Base-by-base conservation (phyloP, 371 early-diverging fungal genomes). In the Modicella reniformis region DNA sequence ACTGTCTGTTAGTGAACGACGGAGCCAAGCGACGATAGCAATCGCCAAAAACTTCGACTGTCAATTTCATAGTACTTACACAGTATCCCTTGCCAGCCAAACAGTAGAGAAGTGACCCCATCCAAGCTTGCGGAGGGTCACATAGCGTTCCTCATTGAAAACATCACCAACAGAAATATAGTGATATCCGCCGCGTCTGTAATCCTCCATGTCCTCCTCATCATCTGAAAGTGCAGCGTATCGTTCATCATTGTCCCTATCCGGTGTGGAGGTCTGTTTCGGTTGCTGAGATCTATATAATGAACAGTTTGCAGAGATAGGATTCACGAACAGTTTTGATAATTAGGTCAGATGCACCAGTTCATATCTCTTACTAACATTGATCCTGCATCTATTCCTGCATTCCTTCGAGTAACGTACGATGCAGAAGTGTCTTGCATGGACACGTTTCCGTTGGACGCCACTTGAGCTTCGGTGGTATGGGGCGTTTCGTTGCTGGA, bases 51-150 rank as follows among this genome's bases (percentile, higher is more conserved):
- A n/a, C n/a, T n/a, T n/a, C n/a, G n/a, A n/a, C n/a, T n/a, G n/a
- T n/a, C n/a, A n/a, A n/a, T n/a, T n/a, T n/a, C n/a, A n/a, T 21
- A 34, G 41, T 52, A 63, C 88, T 75, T 87, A 91, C 91, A 84
- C 79, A 49, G 80, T 82, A 76, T 98, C 97, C 52, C 87, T 82
- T 32, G 93, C 92, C 59, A 98, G 87, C 98, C 98, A 98, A 21
- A 98, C 98, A 0, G 98, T 98, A 2, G 96, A 95, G 69, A 98
- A 98, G 75, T 98, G 98, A 15, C 98, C 98, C 98, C 98, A 98
- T 26, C 98, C 98, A 44, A 98, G 88, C 80, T 98, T 98, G 50
- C 96, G 87, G 32, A 96, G 77, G 7, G 95, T 86, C 37, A 84
- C 81, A 84, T 98, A 98, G 23, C 94, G 85, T 9, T 87, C 86